Conservation (phyloP, 768 basidiomycete species). For the Pleurotus citrinopileatus region DNA sequence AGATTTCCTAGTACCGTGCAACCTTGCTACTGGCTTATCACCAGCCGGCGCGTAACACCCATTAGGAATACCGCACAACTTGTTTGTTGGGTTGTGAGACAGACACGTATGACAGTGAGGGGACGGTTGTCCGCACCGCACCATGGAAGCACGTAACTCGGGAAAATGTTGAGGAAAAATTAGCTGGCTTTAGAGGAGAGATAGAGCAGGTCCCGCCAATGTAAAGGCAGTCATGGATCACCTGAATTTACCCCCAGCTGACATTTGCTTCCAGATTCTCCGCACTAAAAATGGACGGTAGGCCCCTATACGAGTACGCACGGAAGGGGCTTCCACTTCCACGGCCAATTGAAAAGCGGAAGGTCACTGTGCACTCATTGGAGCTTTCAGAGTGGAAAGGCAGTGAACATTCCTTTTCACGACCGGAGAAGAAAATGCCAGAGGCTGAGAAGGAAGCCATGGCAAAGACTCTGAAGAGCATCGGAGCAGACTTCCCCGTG, state of each 20-base stretch:
- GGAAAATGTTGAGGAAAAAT: conserved; percentile 64
- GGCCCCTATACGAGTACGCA: conserved; percentile 93
- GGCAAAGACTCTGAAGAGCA: conserved; percentile 56
- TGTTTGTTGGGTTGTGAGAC: conserved; percentile 93
- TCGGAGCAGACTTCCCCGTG: conserved; percentile 36
- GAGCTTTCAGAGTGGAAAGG: conserved; percentile 80
- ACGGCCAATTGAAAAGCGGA: conserved; percentile 86
- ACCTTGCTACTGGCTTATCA: background rate
- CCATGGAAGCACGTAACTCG: conserved; percentile 84
- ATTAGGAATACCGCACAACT: conserved; percentile 87
- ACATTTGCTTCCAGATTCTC: conserved; percentile 68
- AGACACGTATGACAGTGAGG: conserved; percentile 91
- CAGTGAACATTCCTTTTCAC: conserved; percentile 68
- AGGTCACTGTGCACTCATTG: conserved; percentile 78
- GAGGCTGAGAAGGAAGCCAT: conserved; percentile 69
- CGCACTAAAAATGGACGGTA: conserved; percentile 98
- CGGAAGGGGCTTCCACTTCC: conserved; percentile 88
- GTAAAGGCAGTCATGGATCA: conserved; percentile 39
- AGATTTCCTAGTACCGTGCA: conserved; percentile 13
- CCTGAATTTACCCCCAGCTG: background rate
- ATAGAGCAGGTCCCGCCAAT: conserved; percentile 92
- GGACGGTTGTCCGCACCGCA: conserved; percentile 71
- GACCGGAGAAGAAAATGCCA: conserved; percentile 71
- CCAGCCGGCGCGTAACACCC: background rate
- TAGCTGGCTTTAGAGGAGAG: conserved; percentile 78